Evolutionary conservation across 306 rosid species (phyloP).

Genomic region (Trichosanthes truncata): DNA sequence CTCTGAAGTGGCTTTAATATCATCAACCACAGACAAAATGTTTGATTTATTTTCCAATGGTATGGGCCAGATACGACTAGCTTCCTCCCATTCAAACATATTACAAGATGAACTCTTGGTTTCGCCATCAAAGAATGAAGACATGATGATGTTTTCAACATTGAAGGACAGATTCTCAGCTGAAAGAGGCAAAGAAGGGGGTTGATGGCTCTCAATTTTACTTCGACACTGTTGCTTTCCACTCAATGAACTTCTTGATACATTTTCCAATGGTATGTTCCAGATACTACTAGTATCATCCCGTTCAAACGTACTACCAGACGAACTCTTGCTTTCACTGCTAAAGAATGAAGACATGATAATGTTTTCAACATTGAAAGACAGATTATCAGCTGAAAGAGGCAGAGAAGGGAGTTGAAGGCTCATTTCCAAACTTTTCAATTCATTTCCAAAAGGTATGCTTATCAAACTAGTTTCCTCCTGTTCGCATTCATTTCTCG

Average conservation of each 20-base stretch:
- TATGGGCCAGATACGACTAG: background rate
- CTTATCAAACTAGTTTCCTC: slow-evolving; percentile 1
- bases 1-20: slow-evolving; percentile 12
- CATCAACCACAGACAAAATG: background rate
- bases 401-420: background rate
- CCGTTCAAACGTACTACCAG: slow-evolving; percentile 6
- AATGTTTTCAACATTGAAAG: slow-evolving; percentile 10
- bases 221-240: slow-evolving; percentile 14
- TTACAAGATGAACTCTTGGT: slow-evolving; percentile 7
- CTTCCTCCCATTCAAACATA: slow-evolving; percentile 10
- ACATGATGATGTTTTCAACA: slow-evolving; percentile 14
- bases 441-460: background rate
- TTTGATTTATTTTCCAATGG: background rate
- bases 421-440: background rate
- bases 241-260: background rate
- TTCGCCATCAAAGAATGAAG: slow-evolving; percentile 17
- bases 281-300: background rate
- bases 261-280: background rate
- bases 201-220: background rate
- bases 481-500: slow-evolving; percentile 6
- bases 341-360: slow-evolving; percentile 15
- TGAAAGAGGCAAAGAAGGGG: background rate
- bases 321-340: slow-evolving; percentile 14
- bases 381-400: background rate
- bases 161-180: background rate